Percentiles rank a stretch among this genome's conserved stretches.
Evolutionary conservation across 352 stramenopile genomes (phyloP).

Genomic region (Peronospora farinosa): DNA sequence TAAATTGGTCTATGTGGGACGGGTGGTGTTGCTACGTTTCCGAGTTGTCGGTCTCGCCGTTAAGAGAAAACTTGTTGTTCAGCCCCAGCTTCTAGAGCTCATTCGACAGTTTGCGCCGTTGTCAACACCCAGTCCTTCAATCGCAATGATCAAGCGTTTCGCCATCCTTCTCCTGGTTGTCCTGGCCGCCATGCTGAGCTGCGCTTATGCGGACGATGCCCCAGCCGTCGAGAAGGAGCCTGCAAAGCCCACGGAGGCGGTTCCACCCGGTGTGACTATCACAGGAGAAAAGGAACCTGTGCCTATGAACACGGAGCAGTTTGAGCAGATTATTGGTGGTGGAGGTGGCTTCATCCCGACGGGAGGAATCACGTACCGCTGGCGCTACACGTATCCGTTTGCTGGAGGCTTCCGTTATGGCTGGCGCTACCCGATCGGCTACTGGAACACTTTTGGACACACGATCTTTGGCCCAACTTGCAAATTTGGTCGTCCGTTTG

Average conservation of each 20-base stretch:
- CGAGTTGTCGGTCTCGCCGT: neutral
- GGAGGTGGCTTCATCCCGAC: slow-evolving; percentile 29
- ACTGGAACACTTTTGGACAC: slow-evolving; percentile 33
- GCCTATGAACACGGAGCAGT: slow-evolving; percentile 16
- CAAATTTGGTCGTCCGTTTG: slow-evolving; percentile 26
- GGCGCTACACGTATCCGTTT: slow-evolving; percentile 26
- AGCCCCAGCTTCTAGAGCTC: slow-evolving; percentile 2
- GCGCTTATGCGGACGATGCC: slow-evolving; percentile 19
- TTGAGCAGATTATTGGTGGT: slow-evolving; percentile 21
- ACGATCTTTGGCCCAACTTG: slow-evolving; percentile 28
- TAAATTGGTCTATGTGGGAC: neutral
- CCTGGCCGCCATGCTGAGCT: slow-evolving; percentile 25
- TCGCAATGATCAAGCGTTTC: slow-evolving; percentile 26
- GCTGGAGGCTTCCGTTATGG: slow-evolving; percentile 25
- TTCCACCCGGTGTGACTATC: slow-evolving; percentile 23
- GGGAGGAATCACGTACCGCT: slow-evolving; percentile 28
- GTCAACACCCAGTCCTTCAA: slow-evolving; percentile 16
- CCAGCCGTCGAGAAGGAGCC: neutral
- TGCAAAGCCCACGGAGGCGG: slow-evolving; percentile 10
- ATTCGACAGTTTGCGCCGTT: slow-evolving; percentile 23
- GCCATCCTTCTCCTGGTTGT: slow-evolving; percentile 18
- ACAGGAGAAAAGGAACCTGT: slow-evolving; percentile 21
- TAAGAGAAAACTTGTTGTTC: slow-evolving; percentile 1
- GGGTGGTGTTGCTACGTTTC: neutral
- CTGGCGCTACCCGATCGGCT: slow-evolving; percentile 38